Percentiles rank a stretch among this genome's conserved stretches.
Conservation (phyloP, 345 rosid species). For the Hirschfeldia incana region DNA sequence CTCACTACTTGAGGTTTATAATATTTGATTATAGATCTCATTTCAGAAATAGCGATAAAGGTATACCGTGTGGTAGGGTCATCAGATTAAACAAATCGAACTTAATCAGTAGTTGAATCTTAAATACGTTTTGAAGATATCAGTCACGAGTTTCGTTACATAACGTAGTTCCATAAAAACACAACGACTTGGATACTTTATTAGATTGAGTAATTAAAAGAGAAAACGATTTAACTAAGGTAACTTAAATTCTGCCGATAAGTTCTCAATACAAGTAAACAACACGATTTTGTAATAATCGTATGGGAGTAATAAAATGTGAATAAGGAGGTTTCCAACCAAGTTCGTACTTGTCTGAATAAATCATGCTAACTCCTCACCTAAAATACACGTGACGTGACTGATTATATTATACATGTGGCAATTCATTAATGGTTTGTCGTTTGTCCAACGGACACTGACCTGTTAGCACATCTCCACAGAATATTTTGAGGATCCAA, state of each 20-base stretch:
- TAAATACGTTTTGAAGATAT: background rate
- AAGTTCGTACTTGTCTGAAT: background rate
- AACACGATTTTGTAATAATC: background rate
- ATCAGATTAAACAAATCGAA: background rate
- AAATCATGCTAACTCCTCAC: constrained; percentile 17
- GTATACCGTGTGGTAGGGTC: background rate
- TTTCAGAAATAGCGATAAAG: background rate
- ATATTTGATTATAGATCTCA: background rate
- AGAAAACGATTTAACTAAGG: background rate
- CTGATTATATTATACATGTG: constrained; percentile 15
- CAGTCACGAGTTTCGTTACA: background rate
- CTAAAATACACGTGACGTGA: constrained; percentile 33
- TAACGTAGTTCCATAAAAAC: constrained; percentile 7
- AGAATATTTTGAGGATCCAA: constrained; percentile 18
- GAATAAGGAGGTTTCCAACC: constrained; percentile 23
- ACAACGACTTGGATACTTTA: background rate
- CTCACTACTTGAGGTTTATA: background rate
- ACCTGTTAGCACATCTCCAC: constrained; percentile 23
- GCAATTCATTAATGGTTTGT: constrained; percentile 29
- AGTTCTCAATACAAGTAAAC: background rate
- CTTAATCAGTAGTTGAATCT: background rate
- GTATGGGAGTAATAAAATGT: background rate
- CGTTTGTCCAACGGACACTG: constrained; percentile 36
- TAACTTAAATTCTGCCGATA: background rate
- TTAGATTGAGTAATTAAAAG: background rate